Conservation (phyloP, 1,284 basidiomycete species). For the Irpex sp. region DNA sequence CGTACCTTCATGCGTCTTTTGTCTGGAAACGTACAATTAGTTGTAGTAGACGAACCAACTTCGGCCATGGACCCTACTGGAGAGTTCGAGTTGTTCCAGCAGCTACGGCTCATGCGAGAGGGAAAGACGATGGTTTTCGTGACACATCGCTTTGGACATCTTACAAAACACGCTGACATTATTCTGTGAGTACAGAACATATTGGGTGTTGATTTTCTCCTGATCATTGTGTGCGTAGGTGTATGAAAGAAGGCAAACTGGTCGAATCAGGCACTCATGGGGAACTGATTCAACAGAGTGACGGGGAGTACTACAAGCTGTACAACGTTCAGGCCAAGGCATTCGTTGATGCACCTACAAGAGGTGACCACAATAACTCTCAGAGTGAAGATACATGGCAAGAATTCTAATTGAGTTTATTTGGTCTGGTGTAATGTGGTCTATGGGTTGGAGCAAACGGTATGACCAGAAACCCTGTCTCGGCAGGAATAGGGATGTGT, state of each 20-base stretch:
- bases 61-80: not conserved
- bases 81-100: not conserved
- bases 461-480: too few relatives aligned
- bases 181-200: not conserved
- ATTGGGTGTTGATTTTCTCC: too few relatives aligned
- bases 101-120: not conserved
- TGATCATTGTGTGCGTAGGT: not conserved
- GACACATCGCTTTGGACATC: not conserved
- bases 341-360: too few relatives aligned
- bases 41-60: not conserved
- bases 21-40: not conserved
- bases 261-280: conserved; percentile 56
- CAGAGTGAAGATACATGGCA: too few relatives aligned
- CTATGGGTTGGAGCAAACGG: too few relatives aligned
- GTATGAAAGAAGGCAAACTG: conserved; percentile 35
- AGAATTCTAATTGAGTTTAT: too few relatives aligned
- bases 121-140: not conserved
- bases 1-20: not conserved
- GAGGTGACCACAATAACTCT: too few relatives aligned
- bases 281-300: too few relatives aligned
- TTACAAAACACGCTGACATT: not conserved
- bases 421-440: too few relatives aligned
- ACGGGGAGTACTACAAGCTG: too few relatives aligned
- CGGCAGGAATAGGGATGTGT: too few relatives aligned
- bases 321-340: too few relatives aligned